Evolutionary conservation across 257 asterid species (phyloP).

Genomic region (Ilex aquifolium): DNA sequence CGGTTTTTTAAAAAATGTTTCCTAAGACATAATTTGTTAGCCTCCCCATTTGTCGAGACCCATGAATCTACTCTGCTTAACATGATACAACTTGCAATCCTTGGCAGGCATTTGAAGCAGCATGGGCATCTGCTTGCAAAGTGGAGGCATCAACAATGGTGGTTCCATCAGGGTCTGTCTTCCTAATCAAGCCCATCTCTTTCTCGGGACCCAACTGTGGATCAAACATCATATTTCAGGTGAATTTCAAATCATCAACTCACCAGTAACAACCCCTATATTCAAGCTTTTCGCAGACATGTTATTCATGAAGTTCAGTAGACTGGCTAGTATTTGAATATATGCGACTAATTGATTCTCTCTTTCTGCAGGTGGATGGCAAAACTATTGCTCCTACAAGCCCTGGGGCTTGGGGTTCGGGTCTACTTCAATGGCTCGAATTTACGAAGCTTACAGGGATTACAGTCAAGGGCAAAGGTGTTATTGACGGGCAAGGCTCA

Average conservation of each 20-base stretch:
- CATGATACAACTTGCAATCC: too few relatives aligned
- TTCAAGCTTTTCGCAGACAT: not conserved
- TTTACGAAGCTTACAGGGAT: slow-evolving; percentile 82
- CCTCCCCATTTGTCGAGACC: too few relatives aligned
- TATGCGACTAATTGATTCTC: not conserved
- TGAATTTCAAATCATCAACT: slow-evolving; percentile 6
- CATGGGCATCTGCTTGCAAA: slow-evolving; percentile 89
- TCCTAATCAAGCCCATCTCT: slow-evolving; percentile 84
- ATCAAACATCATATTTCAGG: slow-evolving; percentile 88
- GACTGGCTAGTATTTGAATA: too few relatives aligned
- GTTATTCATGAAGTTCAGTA: too few relatives aligned
- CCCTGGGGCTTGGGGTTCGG: slow-evolving; percentile 76
- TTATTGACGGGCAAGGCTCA: slow-evolving; percentile 75
- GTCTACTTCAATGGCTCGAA: slow-evolving; percentile 75
- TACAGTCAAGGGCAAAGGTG: slow-evolving; percentile 69
- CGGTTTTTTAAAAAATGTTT: too few relatives aligned
- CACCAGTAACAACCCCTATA: not conserved
- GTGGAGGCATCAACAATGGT: slow-evolving; percentile 57
- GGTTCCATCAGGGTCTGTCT: slow-evolving; percentile 52
- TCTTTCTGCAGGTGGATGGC: slow-evolving; percentile 67
- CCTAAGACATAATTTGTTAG: too few relatives aligned
- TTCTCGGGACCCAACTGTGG: slow-evolving; percentile 93
- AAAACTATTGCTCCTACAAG: slow-evolving; percentile 73
- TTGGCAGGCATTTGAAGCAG: slow-evolving; percentile 78
- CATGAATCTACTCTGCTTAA: too few relatives aligned